Base-by-base conservation (phyloP, 1,139 yeast genomes). In the Zygotorulaspora mrakii region DNA sequence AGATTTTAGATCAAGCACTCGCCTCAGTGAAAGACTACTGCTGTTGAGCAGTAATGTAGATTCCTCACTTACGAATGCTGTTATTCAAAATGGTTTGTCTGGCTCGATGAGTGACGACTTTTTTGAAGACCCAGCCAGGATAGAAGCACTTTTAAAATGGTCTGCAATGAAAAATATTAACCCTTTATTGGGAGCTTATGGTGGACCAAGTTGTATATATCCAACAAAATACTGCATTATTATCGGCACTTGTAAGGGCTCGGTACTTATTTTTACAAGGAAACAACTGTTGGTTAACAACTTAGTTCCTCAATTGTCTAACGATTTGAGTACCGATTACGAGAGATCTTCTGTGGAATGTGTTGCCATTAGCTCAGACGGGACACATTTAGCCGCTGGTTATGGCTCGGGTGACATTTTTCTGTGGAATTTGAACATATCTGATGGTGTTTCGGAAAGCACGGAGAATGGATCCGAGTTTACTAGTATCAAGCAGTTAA, bases 331-430 rank as follows among this genome's bases (percentile, higher is more conserved):
- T n/a, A 23, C 35, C 20, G 34, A 32, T 23, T 39, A 45, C 31
- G 20, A 53, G 17, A 42, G 53, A 23, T 50, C 58, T 6, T 38
- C 67, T 1, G 73, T 79, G 1, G 65, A 77, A 0, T 53, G 71
- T 2, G 53, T 82, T 29, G 67, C 73, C 0, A 55, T 71, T 10
- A 73, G 79, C 1, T 62, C 70, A 3, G 82, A 77, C 52, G 76
- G 75, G 4, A 69, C 74, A 0, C 69, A 66, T 49, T 47, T 76
- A 3, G 77, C 73, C 1, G 70, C 69, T 0, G 75, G 77, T 10
- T 71, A 68, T 47, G 56, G 61, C 9, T 54, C 66, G 4, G 80
- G 81, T 0, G 64, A 65, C 39, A 64, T 76, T 3, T 64, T 65
- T 33, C 49, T 73, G 3, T 76, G 79, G 81, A 71, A 71, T 45